Base-by-base conservation (phyloP, 495 filamentous ascomycete genomes). In the Monascus purpureus region DNA sequence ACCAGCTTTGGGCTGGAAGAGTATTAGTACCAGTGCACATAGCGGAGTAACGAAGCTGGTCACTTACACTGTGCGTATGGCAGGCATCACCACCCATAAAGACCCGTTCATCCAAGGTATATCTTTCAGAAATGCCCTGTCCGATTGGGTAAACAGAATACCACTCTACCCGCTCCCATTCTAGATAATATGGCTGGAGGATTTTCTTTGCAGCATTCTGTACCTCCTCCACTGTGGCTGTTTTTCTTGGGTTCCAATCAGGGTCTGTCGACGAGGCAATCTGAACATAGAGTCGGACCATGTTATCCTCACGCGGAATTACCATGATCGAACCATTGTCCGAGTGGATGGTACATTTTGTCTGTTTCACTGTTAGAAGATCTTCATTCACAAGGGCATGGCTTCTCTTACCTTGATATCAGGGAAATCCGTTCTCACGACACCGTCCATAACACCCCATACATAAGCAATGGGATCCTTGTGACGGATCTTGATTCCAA, bases 381-480 rank as follows among this genome's bases (percentile, higher is more conserved):
- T 28, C n/a, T 6, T 28, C 26, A 4, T 28, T 9, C 4, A 22
- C 20, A n/a, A n/a, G n/a, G n/a, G n/a, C n/a, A n/a, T n/a, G 25
- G 9, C 4, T 30, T 19, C 17, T 12, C 55, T 46, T 44, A 61
- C 59, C 55, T 63, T 62, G 72, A 92, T 76, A 80, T 93, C 81
- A 18, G 84, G 85, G 60, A 93, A 93, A 47, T 77, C 64, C 7
- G 84, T 90, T 17, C 59, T 63, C 12, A 82, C 76, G 34, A 80
- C 77, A 37, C 82, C 65, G 39, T 93, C 85, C 75, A 92, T 80
- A 28, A 93, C 84, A 53, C 85, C 85, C 77, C 77, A 83, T 15
- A 81, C 70, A 33, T 74, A 64, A 16, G 67, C 59, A 31, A 78
- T 73, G 12, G 70, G 73, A 39, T 77, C 72, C 52, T 74, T 75